Base-by-base conservation (phyloP, 768 basidiomycete species). In the Dioszegia hungarica region DNA sequence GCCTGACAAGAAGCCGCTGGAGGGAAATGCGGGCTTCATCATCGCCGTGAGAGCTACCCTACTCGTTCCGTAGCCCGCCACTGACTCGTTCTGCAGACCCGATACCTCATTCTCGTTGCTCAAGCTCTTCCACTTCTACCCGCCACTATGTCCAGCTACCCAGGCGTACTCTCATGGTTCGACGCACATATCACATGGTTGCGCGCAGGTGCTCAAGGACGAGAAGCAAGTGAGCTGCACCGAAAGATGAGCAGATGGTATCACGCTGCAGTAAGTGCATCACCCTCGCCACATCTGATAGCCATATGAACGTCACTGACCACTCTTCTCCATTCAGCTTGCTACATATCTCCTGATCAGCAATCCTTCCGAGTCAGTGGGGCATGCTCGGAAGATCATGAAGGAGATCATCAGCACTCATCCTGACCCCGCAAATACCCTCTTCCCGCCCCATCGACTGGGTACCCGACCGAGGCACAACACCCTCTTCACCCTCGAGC, bases 201-300 rank as follows among this genome's bases (percentile, higher is more conserved):
- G 57, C 33, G 15, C 10, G 29, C 53, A n/a, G 37, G 39, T 19
- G 29, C 27, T 0, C 57, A 55, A 28, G 61, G 61, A 1, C 15
- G 31, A 20, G 38, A 44, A 27, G 57, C 54, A 2, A 8, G 19
- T 9, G 25, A 19, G 15, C 44, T 44, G 12, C 54, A 58, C 22
- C 56, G 59, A 8, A 63, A 63, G 33, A 59, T 56, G 25, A 39
- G 46, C n/a, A 56, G 41, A 15, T 63, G 61, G 61, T 63, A 63
- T 56, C 61, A 63, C 29, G 57, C 61, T 1, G 33, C 55, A 8
- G 61, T 59, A 36, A 51, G 54, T 36, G 19, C 1, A 4, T 22
- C 27, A 19, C 11, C 36, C 37, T 11, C 24, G 12, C 38, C 11
- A 6, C n/a, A n/a, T n/a, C n/a, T n/a, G n/a, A n/a, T n/a, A n/a